phyloP scores from a whole-genome alignment of 768 basidiomycete genomes.

The Tulasnella sp. region DNA sequence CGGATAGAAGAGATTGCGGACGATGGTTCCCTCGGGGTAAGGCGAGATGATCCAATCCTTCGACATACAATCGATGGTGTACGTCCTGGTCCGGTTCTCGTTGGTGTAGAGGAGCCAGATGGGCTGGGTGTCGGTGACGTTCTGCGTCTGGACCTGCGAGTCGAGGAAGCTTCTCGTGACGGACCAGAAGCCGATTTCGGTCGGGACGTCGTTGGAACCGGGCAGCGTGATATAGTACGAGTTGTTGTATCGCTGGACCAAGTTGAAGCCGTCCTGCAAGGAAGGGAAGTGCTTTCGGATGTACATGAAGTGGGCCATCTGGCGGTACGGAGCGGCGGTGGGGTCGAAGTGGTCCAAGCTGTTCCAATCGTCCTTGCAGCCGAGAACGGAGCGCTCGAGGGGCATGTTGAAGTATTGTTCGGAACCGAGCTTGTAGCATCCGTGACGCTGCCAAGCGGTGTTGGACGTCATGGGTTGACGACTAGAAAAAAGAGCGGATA shows the following conservation, averaged over 20 bases:
- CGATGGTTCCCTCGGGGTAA: slow-evolving; percentile 53
- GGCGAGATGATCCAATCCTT: slow-evolving; percentile 76
- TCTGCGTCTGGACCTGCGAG: slow-evolving; percentile 59
- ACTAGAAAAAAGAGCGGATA: slow-evolving; percentile 41
- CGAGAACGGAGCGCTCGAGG: slow-evolving; percentile 69
- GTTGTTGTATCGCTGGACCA: slow-evolving; percentile 84
- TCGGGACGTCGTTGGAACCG: slow-evolving; percentile 74
- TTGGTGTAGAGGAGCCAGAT: slow-evolving; percentile 86
- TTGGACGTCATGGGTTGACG: slow-evolving; percentile 87
- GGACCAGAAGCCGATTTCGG: slow-evolving; percentile 88
- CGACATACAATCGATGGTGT: slow-evolving; percentile 55
- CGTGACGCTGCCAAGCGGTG: slow-evolving; percentile 88
- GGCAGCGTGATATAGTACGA: slow-evolving; percentile 73
- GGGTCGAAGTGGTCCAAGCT: slow-evolving; percentile 93
- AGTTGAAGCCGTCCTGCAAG: slow-evolving; percentile 80
- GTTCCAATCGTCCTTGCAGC: slow-evolving; percentile 89
- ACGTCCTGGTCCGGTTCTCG: slow-evolving; percentile 69
- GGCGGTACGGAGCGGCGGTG: slow-evolving; percentile 68
- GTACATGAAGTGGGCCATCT: slow-evolving; percentile 68
- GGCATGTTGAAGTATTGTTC: slow-evolving; percentile 93
- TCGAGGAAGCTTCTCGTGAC: slow-evolving; percentile 62
- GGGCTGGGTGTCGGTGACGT: slow-evolving; percentile 48
- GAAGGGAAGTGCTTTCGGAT: slow-evolving; percentile 65
- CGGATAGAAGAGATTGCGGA: slow-evolving; percentile 77
- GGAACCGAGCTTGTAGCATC: slow-evolving; percentile 87